These are phyloP conservation scores for Rhodomyrtus psidioides DNA, from an alignment of 441 rosid species.

Conservation along the genomic window DNA sequence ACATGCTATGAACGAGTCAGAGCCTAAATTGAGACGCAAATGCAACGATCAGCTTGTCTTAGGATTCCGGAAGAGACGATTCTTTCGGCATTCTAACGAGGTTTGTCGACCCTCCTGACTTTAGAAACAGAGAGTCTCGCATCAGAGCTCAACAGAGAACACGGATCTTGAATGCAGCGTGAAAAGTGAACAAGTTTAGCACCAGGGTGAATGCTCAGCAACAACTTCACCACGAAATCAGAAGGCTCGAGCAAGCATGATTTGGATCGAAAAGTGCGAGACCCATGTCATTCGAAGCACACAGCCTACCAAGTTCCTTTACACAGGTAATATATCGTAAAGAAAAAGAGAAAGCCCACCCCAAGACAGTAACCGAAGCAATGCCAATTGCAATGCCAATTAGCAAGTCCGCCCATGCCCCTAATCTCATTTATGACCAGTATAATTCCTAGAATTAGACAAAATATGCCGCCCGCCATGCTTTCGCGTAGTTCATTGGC, in stretches of 20 bases:
- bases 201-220: background rate
- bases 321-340: constrained; percentile 20
- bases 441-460: constrained; percentile 24
- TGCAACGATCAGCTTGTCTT: background rate
- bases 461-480: constrained; percentile 26
- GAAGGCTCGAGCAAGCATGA: background rate
- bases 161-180: background rate
- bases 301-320: constrained; percentile 8
- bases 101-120: background rate
- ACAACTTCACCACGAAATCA: background rate
- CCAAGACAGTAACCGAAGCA: constrained; percentile 23
- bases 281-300: background rate
- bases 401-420: constrained; percentile 15
- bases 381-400: constrained; percentile 8
- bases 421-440: constrained; percentile 18
- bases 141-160: background rate
- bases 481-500: constrained; percentile 27
- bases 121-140: background rate
- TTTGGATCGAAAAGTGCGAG: background rate
- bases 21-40: background rate
- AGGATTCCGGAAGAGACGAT: background rate
- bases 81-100: background rate
- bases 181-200: background rate
- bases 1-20: background rate
- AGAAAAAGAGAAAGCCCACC: constrained; percentile 22